Base-by-base conservation (phyloP, 1,284 basidiomycete species). In the Pisolithus thermaeus region DNA sequence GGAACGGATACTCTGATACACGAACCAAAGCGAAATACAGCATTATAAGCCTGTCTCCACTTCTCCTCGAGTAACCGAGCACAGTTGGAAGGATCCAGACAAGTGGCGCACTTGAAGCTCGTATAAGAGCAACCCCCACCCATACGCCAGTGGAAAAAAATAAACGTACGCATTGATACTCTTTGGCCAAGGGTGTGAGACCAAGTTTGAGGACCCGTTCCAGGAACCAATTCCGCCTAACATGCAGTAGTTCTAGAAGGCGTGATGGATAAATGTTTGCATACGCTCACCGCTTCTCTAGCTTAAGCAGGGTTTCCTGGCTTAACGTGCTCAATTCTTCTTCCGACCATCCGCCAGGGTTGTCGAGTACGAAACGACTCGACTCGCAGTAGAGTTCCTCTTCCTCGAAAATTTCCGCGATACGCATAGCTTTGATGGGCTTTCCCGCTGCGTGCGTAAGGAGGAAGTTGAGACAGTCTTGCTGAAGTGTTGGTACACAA, bases 151-250 rank as follows among this genome's bases (percentile, higher is more conserved):
- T 47, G 42, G 14, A 7, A 41, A 47, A n/a, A 25, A 30, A 30
- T 27, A 25, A 18, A 76, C 81, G 60, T 66, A 88, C 87, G 60
- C 88, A 91, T 81, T 90, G 86, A 59, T 93, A 94, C 62, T 97
- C 94, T 65, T 94, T 91, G 36, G 87, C 83, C 27, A 95, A 80
- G 59, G 88, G 84, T 1, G 89, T 87, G 25, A 92, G 74, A 2
- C 92, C 92, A 4, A 97, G 81, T 68, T 97, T 97, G 56, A 97
- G 76, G 14, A 97, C 83, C 11, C 94, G 82, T 66, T 97, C 94
- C 32, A 97, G 79, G 70, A 96, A 96, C 92, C 92, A 96, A 50
- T 85, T 93, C 51, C 92, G 80, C 37, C 88, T 90, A 47, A 43
- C 32, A 43, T 22, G 8, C 18, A 7, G 25, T 20, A 47, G 40